A percentile compares a stretch with the other conserved stretches of the same genome.
These are phyloP conservation scores for Durusdinium trenchii DNA, from an alignment of 73 alveolate genomes.

Conservation along the genomic window DNA sequence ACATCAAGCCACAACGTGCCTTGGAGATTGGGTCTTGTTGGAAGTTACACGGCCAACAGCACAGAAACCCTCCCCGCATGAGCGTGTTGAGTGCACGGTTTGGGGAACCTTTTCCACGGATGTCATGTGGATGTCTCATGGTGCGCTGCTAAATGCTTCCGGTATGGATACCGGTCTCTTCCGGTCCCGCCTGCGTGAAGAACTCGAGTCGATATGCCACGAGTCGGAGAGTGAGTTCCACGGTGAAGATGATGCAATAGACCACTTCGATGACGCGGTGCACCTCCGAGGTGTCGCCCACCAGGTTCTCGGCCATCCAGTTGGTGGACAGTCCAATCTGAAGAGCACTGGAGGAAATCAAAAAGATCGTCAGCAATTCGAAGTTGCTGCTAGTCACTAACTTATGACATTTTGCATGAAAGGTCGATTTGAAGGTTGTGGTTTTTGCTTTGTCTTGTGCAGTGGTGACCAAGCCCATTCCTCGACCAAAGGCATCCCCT, in stretches of 20 bases:
- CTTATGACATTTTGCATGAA: slow-evolving; percentile 44
- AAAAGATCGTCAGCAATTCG: slow-evolving; percentile 68
- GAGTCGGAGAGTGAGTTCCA: slow-evolving; percentile 52
- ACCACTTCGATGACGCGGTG: slow-evolving; percentile 47
- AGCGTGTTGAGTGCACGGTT: background rate
- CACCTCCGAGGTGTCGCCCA: background rate
- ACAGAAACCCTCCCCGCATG: background rate
- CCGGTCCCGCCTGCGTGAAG: slow-evolving; percentile 55
- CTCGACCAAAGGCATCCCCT: slow-evolving; percentile 56
- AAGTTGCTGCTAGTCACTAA: slow-evolving; percentile 63
- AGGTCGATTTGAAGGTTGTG: slow-evolving; percentile 13
- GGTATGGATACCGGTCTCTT: background rate
- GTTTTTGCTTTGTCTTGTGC: slow-evolving; percentile 46
- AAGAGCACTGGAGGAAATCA: slow-evolving; percentile 75
- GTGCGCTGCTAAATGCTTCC: background rate
- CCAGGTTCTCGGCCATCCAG: slow-evolving; percentile 69
- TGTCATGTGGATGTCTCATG: too few relatives aligned
- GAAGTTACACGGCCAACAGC: background rate
- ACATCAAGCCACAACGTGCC: background rate
- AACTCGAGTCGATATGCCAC: slow-evolving; percentile 54
- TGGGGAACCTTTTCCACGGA: background rate
- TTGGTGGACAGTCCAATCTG: slow-evolving; percentile 74
- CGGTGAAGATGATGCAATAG: slow-evolving; percentile 78
- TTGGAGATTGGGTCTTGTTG: background rate
- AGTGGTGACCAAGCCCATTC: slow-evolving; percentile 79